These are phyloP conservation scores for Lithohypha guttulata DNA, from an alignment of 2,329 filamentous ascomycete genomes.

Conservation along the genomic window DNA sequence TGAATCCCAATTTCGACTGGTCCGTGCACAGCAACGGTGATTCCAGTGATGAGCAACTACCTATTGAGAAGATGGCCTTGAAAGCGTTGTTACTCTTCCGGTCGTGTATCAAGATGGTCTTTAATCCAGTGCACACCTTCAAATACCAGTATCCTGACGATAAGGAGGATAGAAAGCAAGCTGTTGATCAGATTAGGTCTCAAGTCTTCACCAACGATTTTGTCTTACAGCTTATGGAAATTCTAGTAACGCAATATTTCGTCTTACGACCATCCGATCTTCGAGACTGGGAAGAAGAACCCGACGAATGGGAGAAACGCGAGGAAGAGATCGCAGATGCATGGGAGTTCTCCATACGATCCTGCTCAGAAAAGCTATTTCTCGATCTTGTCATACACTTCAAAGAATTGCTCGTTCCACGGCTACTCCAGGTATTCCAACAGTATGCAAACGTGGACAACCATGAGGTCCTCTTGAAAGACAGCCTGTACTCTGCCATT, in stretches of 20 bases:
- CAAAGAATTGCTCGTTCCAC: conserved; percentile 68
- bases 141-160: conserved; percentile 66
- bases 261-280: conserved; percentile 77
- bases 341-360: conserved; percentile 85
- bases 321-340: conserved; percentile 76
- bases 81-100: conserved; percentile 74
- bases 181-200: conserved; percentile 57
- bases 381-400: conserved; percentile 82
- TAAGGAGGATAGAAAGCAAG: conserved; percentile 63
- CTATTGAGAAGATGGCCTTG: conserved; percentile 69
- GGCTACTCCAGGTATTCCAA: conserved; percentile 72
- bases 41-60: conserved; percentile 40
- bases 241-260: conserved; percentile 78
- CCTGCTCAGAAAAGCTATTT: conserved; percentile 89
- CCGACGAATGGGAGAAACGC: conserved; percentile 87
- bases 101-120: conserved; percentile 74
- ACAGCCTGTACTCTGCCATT: conserved; percentile 89
- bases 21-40: conserved; percentile 34
- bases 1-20: conserved; percentile 24
- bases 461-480: conserved; percentile 70
- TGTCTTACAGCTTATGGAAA: conserved; percentile 69
- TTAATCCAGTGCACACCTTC: conserved; percentile 70
- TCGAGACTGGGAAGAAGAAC: conserved; percentile 84
- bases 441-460: conserved; percentile 58
- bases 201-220: conserved; percentile 67